Conservation (phyloP, 805 yeast species). For the Allodekkera sacchari region DNA sequence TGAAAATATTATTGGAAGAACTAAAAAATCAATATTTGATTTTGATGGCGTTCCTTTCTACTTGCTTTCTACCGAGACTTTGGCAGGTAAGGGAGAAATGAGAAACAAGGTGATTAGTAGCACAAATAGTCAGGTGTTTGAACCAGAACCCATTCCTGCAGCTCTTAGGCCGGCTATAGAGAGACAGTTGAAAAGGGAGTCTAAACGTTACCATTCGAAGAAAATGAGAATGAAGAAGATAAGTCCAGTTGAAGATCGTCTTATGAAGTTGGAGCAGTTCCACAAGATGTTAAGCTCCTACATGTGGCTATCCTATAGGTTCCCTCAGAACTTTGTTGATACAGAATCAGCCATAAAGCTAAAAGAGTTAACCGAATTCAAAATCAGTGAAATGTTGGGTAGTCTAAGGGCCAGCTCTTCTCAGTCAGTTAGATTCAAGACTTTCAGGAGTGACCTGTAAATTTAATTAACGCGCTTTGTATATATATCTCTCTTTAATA, state of each 20-base stretch:
- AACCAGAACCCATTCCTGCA: conserved; percentile 22
- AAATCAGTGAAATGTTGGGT: conserved; percentile 42
- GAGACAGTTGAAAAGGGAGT: conserved; percentile 7
- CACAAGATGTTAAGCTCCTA: conserved; percentile 63
- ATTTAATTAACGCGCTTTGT: conserved; percentile 1
- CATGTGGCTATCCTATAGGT: conserved; percentile 83
- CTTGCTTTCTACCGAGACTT: conserved; percentile 16
- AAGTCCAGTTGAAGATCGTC: conserved; percentile 22
- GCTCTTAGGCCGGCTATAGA: conserved; percentile 12
- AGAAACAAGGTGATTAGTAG: conserved; percentile 8
- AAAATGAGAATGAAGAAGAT: conserved; percentile 12
- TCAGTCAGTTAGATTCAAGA: conserved; percentile 11
- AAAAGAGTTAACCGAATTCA: conserved; percentile 58
- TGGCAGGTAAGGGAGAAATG: conserved; percentile 5
- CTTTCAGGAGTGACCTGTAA: conserved; percentile 5
- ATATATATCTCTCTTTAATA: neutral
- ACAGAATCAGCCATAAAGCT: conserved; percentile 63
- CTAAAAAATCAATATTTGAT: conserved; percentile 49
- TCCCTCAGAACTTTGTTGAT: conserved; percentile 75
- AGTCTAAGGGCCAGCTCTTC: conserved; percentile 18
- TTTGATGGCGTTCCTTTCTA: conserved; percentile 26
- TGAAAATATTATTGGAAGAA: conserved; percentile 46
- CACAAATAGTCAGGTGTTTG: conserved; percentile 9
- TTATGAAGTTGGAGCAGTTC: conserved; percentile 45
- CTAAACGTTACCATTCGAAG: conserved; percentile 10